Evolutionary conservation across 805 yeast genomes (phyloP).

Genomic region (Scheffersomyces stipitis): DNA sequence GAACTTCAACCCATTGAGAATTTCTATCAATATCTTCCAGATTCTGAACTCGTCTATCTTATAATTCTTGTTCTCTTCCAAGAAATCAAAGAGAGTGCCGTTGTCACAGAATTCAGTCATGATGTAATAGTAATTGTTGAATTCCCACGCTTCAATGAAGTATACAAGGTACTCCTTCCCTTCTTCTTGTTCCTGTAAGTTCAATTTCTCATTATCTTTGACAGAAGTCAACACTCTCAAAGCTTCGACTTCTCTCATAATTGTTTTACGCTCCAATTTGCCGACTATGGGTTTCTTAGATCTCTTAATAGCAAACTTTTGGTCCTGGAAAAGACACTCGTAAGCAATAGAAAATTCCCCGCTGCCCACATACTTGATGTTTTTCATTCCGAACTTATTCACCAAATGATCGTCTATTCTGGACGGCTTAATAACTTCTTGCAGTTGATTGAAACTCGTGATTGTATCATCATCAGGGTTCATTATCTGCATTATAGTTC

Average conservation of each 20-base stretch:
- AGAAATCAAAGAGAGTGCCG: slow-evolving; percentile 81
- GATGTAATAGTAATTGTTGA: slow-evolving; percentile 71
- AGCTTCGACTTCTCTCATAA: slow-evolving; percentile 78
- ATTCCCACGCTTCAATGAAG: slow-evolving; percentile 85
- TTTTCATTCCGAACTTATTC: slow-evolving; percentile 49
- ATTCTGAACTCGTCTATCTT: slow-evolving; percentile 94
- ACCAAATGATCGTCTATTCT: slow-evolving; percentile 45
- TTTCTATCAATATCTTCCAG: slow-evolving; percentile 91
- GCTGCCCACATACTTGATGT: slow-evolving; percentile 69
- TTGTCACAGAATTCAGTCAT: slow-evolving; percentile 96
- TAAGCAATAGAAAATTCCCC: slow-evolving; percentile 93
- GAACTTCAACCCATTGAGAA: slow-evolving; percentile 73
- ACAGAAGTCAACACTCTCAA: slow-evolving; percentile 44
- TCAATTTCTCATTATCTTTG: slow-evolving; percentile 31
- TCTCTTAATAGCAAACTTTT: slow-evolving; percentile 84
- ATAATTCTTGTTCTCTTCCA: slow-evolving; percentile 70
- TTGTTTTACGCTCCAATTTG: slow-evolving; percentile 55
- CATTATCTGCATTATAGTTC: not conserved
- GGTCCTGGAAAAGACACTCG: slow-evolving; percentile 67
- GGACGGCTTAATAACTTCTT: slow-evolving; percentile 1
- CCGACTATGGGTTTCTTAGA: slow-evolving; percentile 62
- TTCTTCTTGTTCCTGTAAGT: slow-evolving; percentile 45
- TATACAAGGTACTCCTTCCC: slow-evolving; percentile 78
- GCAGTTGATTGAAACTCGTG: slow-evolving; percentile 1
- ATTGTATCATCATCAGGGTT: slow-evolving; percentile 3